A percentile compares a stretch with the other conserved stretches of the same genome.
phyloP scores from a whole-genome alignment of 495 filamentous ascomycete species.

The Talaromyces borbonicus region DNA sequence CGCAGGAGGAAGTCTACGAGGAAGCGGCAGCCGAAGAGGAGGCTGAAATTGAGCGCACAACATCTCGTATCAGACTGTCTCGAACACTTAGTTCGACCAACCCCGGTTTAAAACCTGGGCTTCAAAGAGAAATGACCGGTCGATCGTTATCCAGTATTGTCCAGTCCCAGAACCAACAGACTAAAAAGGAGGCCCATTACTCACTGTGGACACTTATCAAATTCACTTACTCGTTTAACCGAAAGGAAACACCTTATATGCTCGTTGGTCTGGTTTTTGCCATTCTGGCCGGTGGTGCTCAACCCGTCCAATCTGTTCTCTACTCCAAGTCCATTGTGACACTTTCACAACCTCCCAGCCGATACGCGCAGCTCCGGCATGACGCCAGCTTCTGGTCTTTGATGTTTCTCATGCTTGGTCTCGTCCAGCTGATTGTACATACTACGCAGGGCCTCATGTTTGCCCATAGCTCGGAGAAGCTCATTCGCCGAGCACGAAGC shows the following conservation, averaged over 20 bases:
- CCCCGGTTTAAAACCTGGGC: conserved; percentile 17
- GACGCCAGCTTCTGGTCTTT: conserved; percentile 80
- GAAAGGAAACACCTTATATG: conserved; percentile 62
- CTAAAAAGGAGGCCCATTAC: conserved; percentile 48
- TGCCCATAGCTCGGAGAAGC: conserved; percentile 71
- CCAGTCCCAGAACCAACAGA: conserved; percentile 42
- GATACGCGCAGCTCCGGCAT: conserved; percentile 44
- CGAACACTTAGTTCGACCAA: conserved; percentile 18
- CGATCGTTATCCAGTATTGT: conserved; percentile 67
- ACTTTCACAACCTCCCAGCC: conserved; percentile 39
- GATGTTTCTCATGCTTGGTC: conserved; percentile 93
- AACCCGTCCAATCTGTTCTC: conserved; percentile 82
- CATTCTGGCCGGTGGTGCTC: conserved; percentile 71
- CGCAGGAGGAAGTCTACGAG: conserved; percentile 22
- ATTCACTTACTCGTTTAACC: conserved; percentile 77
- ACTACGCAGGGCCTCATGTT: conserved; percentile 62
- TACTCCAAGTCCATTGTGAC: conserved; percentile 79
- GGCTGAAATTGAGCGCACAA: conserved; percentile 13
- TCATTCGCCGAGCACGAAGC: conserved; percentile 74
- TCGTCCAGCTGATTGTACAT: conserved; percentile 64
- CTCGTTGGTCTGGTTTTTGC: conserved; percentile 65
- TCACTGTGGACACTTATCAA: conserved; percentile 76
- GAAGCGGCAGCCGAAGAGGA: conserved; percentile 16
- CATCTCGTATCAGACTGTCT: conserved; percentile 18
- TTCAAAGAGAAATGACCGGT: conserved; percentile 45